These are phyloP conservation scores for Abrus precatorius DNA, from an alignment of 306 rosid genomes.

Conservation along the genomic window DNA sequence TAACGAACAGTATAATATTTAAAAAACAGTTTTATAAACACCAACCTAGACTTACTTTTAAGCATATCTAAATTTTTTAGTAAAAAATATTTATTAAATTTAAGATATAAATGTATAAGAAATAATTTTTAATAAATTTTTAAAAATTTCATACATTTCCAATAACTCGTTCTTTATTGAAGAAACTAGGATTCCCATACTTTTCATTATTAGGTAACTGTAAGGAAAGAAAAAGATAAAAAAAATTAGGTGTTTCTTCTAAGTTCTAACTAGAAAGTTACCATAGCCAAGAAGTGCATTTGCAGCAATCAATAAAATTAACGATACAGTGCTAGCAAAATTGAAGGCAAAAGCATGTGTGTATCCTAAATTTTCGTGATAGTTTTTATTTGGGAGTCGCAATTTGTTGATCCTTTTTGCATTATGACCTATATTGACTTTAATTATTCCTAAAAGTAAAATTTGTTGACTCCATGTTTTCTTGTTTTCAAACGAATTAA, in stretches of 20 bases:
- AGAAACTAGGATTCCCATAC: not conserved
- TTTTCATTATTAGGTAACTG: not conserved
- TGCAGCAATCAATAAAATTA: not conserved
- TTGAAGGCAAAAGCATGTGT: not conserved
- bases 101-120: no score
- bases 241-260: no score
- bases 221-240: not conserved
- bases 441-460: not conserved
- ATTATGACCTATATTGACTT: not conserved
- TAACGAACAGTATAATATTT: not conserved
- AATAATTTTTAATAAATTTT: no score
- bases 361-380: not conserved
- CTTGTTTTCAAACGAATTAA: not conserved
- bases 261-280: not conserved
- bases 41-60: no score
- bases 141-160: not conserved
- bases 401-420: not conserved
- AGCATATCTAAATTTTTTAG: no score
- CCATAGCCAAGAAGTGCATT: not conserved
- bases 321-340: no score
- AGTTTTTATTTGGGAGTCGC: not conserved
- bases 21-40: not conserved
- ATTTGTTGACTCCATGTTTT: not conserved
- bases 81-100: no score
- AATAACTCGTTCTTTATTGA: not conserved